Evolutionary conservation across 2,329 filamentous ascomycete genomes (phyloP).

Genomic region (Didymosphaeria variabile): DNA sequence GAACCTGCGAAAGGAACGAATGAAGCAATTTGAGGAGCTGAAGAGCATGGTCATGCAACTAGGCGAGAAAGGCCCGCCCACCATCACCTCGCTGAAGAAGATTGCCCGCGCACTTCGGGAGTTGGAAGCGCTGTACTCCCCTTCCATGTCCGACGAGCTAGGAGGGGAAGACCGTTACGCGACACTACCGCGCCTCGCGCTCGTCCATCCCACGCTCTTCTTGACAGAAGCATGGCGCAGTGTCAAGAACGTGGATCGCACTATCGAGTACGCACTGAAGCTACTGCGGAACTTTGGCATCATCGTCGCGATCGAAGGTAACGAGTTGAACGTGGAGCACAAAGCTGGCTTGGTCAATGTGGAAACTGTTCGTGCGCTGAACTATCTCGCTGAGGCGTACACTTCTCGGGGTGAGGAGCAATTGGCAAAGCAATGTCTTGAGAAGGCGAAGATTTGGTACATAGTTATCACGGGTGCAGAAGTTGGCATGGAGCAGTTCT

Average conservation of each 20-base stretch:
- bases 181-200: slow-evolving; percentile 28
- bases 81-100: slow-evolving; percentile 34
- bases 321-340: slow-evolving; percentile 18
- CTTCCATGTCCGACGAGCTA: not conserved
- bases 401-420: slow-evolving; percentile 18
- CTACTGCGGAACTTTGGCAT: slow-evolving; percentile 36
- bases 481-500: slow-evolving; percentile 30
- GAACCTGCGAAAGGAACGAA: slow-evolving; percentile 18
- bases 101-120: slow-evolving; percentile 27
- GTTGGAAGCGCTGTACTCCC: slow-evolving; percentile 28
- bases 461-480: slow-evolving; percentile 31
- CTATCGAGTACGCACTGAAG: slow-evolving; percentile 29
- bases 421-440: slow-evolving; percentile 23
- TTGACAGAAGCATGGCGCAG: slow-evolving; percentile 33
- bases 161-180: slow-evolving; percentile 22
- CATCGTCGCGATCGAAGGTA: slow-evolving; percentile 15
- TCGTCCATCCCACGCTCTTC: slow-evolving; percentile 36
- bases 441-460: slow-evolving; percentile 29
- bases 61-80: slow-evolving; percentile 20
- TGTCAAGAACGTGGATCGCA: slow-evolving; percentile 31
- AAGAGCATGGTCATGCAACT: slow-evolving; percentile 29
- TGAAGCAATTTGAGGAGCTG: slow-evolving; percentile 29
- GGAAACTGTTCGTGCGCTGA: slow-evolving; percentile 31
- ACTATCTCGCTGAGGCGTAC: slow-evolving; percentile 32
- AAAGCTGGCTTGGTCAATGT: slow-evolving; percentile 34